Conservation (phyloP, 805 yeast species). For the Pichia nanzhaoensis region DNA sequence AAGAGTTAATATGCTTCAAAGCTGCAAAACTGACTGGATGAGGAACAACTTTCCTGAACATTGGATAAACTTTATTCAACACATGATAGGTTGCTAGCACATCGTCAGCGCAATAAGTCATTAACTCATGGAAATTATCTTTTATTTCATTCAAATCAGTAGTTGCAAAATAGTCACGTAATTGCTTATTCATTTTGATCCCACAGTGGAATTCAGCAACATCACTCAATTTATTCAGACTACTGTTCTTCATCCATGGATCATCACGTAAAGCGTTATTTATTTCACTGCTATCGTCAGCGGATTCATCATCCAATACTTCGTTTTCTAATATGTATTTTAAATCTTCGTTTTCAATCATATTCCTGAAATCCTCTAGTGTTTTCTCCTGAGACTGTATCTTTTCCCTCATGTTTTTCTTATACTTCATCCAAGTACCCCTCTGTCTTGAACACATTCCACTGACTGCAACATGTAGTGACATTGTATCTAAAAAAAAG, state of each 20-base stretch:
- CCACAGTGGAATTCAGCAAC: constrained; percentile 78
- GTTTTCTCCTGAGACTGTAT: constrained; percentile 13
- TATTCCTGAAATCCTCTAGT: constrained; percentile 18
- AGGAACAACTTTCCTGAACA: constrained; percentile 62
- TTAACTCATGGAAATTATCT: constrained; percentile 51
- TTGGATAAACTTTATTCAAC: constrained; percentile 61
- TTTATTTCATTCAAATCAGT: constrained; percentile 47
- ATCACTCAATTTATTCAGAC: constrained; percentile 72
- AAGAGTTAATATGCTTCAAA: constrained; percentile 60
- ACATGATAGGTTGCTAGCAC: constrained; percentile 70
- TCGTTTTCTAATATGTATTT: constrained; percentile 26
- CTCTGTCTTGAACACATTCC: constrained; percentile 94
- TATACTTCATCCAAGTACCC: constrained; percentile 64
- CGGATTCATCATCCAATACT: constrained; percentile 28
- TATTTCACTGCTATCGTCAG: constrained; percentile 15
- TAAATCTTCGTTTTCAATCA: constrained; percentile 21
- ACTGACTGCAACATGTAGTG: constrained; percentile 80
- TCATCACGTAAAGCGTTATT: constrained; percentile 38
- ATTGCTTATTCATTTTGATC: constrained; percentile 55
- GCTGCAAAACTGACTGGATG: constrained; percentile 96
- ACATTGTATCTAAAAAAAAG: constrained; percentile 85
- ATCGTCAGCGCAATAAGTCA: constrained; percentile 81
- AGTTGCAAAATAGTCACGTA: constrained; percentile 57
- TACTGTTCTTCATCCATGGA: constrained; percentile 80
- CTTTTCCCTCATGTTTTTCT: constrained; percentile 31